Conservation (phyloP, 2,329 filamentous ascomycete genomes). For the Exophiala calicioides region DNA sequence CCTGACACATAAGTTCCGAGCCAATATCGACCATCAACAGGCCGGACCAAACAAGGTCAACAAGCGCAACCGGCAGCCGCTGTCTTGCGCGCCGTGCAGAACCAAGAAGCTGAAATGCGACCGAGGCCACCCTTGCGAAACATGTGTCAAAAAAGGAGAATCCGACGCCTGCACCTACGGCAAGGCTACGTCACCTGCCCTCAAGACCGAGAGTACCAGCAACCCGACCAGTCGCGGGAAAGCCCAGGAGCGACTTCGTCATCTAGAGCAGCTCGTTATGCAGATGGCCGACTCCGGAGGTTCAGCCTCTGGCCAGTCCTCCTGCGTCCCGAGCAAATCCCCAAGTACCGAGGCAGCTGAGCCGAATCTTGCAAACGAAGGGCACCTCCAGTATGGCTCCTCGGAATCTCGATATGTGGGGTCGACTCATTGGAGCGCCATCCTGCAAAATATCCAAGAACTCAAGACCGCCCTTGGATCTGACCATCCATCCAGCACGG, state of each 20-base stretch:
- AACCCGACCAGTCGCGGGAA: conserved; percentile 10
- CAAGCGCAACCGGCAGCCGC: conserved; percentile 85
- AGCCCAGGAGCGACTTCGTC: conserved; percentile 26
- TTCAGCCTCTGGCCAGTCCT: neutral
- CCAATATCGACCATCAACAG: conserved; percentile 68
- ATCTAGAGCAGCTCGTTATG: conserved; percentile 31
- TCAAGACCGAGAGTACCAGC: conserved; percentile 4
- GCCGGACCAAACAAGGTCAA: conserved; percentile 55
- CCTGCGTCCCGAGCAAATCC: neutral
- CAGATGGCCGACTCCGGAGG: conserved; percentile 23
- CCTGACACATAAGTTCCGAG: conserved; percentile 31
- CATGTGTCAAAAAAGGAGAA: conserved; percentile 71
- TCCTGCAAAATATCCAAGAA: conserved; percentile 39
- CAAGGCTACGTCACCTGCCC: conserved; percentile 25
- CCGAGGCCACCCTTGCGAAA: conserved; percentile 44
- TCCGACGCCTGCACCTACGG: conserved; percentile 83
- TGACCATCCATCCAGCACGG: conserved; percentile 6
- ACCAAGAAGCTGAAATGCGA: conserved; percentile 46
- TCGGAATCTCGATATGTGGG: conserved; percentile 38
- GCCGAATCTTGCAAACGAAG: conserved; percentile 12
- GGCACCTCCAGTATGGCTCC: conserved; percentile 17
- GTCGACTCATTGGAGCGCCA: conserved; percentile 46
- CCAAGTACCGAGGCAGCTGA: neutral
- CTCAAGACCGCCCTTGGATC: conserved; percentile 24
- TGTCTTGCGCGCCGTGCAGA: conserved; percentile 55